These are phyloP conservation scores for Lipomyces chichibuensis DNA, from an alignment of 805 yeast species.

Conservation along the genomic window DNA sequence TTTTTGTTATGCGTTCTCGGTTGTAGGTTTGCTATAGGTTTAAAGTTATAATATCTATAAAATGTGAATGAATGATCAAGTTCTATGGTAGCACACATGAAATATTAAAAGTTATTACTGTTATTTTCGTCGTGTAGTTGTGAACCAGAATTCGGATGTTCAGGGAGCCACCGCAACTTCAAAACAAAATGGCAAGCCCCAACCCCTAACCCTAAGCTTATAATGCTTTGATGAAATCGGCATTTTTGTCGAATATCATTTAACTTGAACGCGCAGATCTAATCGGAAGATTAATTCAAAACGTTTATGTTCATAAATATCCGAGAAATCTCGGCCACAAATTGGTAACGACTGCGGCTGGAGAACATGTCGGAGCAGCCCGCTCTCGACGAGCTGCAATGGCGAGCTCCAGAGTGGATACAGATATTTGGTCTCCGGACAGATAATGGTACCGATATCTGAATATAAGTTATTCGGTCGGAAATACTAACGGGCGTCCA, in stretches of 20 bases:
- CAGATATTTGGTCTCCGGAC: constrained; percentile 80
- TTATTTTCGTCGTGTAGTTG: neutral
- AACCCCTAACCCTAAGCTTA: neutral
- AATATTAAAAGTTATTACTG: neutral
- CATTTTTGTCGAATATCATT: too few species aligned
- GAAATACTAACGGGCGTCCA: constrained; percentile 2
- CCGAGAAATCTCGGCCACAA: too few species aligned
- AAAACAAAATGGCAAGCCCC: too few species aligned
- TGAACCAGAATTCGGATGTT: too few species aligned
- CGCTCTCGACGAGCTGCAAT: constrained; percentile 56
- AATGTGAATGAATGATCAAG: neutral
- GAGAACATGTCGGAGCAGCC: constrained; percentile 10
- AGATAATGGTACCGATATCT: constrained; percentile 59
- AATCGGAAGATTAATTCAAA: too few species aligned
- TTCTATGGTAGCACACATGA: neutral
- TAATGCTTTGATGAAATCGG: too few species aligned
- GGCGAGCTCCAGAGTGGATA: constrained; percentile 98
- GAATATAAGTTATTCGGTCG: too few species aligned
- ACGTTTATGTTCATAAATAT: too few species aligned
- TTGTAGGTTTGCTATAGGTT: neutral
- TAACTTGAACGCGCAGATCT: too few species aligned
- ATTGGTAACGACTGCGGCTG: neutral
- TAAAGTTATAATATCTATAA: neutral
- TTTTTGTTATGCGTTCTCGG: neutral
- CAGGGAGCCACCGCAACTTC: too few species aligned